phyloP scores from a whole-genome alignment of 176 grass and related monocot genomes.

The Juncus inflexus region DNA sequence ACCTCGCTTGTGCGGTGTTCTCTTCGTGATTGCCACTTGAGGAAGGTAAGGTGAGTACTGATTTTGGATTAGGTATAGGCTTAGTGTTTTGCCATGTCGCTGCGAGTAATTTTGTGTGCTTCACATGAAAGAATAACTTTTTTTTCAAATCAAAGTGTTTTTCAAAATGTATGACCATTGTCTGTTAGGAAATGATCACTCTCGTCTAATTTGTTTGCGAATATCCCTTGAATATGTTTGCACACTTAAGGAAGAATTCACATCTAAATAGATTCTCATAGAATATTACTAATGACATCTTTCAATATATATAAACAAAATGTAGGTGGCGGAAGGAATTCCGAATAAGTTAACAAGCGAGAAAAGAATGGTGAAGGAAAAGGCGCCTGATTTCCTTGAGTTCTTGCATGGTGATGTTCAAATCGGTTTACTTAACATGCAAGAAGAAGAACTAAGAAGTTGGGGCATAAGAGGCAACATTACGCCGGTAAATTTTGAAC shows the following conservation, averaged over 20 bases:
- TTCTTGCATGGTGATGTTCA: conserved; percentile 35
- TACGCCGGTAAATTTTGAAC: conserved; percentile 54
- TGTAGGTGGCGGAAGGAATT: conserved; percentile 38
- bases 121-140: background rate
- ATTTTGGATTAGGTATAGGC: background rate
- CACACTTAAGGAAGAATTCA: no score
- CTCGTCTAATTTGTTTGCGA: no score
- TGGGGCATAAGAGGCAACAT: conserved; percentile 55
- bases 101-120: background rate
- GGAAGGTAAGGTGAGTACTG: conserved; percentile 89
- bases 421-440: conserved; percentile 72
- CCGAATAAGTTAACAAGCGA: conserved; percentile 37
- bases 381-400: conserved; percentile 50
- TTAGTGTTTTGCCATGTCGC: background rate
- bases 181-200: no score
- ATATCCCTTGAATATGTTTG: no score
- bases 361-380: conserved; percentile 65
- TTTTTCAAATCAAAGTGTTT: background rate
- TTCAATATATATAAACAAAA: background rate
- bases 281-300: no score
- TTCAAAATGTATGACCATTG: no score
- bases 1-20: conserved; percentile 65
- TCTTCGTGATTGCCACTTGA: conserved; percentile 53
- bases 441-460: conserved; percentile 35
- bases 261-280: no score